Percentiles rank a stretch among this genome's conserved stretches.
Conservation (phyloP, 352 stramenopile genomes). For the Pythium scleroteichum region DNA sequence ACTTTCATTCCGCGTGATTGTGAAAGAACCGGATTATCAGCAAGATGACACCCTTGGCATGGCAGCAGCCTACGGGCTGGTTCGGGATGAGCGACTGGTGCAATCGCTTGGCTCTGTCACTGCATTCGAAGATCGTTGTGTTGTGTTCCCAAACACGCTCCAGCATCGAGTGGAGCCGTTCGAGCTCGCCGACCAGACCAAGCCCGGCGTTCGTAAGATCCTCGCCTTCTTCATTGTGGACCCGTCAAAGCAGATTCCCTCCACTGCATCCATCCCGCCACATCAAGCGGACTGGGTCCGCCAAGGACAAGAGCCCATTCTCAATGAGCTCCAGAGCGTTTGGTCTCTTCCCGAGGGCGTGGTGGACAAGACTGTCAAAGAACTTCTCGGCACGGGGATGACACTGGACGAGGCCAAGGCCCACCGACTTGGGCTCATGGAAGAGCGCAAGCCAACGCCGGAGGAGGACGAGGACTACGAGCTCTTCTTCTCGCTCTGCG, state of each 20-base stretch:
- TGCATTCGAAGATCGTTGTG: slow-evolving; percentile 18
- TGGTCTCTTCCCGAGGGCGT: slow-evolving; percentile 17
- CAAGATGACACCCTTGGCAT: slow-evolving; percentile 24
- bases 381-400: slow-evolving; percentile 21
- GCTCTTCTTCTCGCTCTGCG: slow-evolving; percentile 27
- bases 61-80: slow-evolving; percentile 15
- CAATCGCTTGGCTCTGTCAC: slow-evolving; percentile 21
- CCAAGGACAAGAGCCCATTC: not conserved
- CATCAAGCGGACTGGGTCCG: slow-evolving; percentile 32
- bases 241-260: slow-evolving; percentile 31
- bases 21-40: slow-evolving; percentile 23
- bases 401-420: slow-evolving; percentile 27
- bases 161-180: slow-evolving; percentile 36
- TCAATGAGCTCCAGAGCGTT: slow-evolving; percentile 1
- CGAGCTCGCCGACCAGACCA: slow-evolving; percentile 24
- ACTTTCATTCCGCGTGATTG: slow-evolving; percentile 31
- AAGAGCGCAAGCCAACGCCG: slow-evolving; percentile 14
- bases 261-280: slow-evolving; percentile 29
- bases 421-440: slow-evolving; percentile 29
- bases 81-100: slow-evolving; percentile 11
- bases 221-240: slow-evolving; percentile 45
- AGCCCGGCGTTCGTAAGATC: slow-evolving; percentile 36
- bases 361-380: slow-evolving; percentile 6
- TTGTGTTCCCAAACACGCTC: slow-evolving; percentile 38
- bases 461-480: slow-evolving; percentile 22